Conservation (phyloP, 192 early-diverging fungal genomes). For the Rhizophagus prolifer region DNA sequence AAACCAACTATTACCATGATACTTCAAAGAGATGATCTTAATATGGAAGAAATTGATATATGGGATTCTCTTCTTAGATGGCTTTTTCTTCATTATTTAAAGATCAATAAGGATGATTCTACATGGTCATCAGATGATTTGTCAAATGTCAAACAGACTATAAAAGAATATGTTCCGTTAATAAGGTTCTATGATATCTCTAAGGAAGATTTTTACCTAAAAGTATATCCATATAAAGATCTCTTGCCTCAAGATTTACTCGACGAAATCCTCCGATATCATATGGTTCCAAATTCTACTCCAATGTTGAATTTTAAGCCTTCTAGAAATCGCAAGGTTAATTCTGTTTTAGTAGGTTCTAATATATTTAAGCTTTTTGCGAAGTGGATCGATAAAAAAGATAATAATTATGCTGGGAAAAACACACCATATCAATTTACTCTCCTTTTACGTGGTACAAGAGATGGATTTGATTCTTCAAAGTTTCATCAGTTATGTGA, state of each 20-base stretch:
- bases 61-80: not conserved
- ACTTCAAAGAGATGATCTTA: not conserved
- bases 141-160: not conserved
- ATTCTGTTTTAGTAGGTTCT: not conserved
- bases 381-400: not conserved
- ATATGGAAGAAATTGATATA: not conserved
- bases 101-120: not conserved
- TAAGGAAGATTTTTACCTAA: not conserved
- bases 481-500: not conserved
- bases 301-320: not conserved
- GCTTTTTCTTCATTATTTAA: not conserved
- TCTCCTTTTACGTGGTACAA: not conserved
- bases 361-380: not conserved
- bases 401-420: not conserved
- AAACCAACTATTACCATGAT: not conserved
- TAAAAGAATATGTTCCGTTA: not conserved
- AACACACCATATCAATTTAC: not conserved
- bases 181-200: not conserved
- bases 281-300: not conserved
- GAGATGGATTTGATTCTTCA: not conserved
- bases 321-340: not conserved
- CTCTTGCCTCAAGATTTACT: not conserved
- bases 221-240: slow-evolving; percentile 1
- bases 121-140: not conserved
- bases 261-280: not conserved